Evolutionary conservation across 2,329 filamentous ascomycete genomes (phyloP).

Genomic region (Alternaria atra): DNA sequence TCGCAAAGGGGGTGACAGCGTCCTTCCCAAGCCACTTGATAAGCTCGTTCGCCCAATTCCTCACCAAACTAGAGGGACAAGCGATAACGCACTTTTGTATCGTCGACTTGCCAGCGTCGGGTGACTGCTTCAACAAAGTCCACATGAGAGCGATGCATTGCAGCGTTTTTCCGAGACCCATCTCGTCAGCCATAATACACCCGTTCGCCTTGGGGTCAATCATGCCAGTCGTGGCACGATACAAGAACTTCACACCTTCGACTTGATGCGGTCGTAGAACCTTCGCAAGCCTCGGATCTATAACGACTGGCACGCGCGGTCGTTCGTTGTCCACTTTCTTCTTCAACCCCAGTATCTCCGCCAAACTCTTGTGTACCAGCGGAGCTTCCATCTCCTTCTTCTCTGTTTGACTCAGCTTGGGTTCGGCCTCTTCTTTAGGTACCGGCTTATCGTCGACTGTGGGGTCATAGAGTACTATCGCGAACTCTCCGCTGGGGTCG

Average conservation of each 20-base stretch:
- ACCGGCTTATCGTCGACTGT: constrained; percentile 85
- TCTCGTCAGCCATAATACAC: constrained; percentile 99
- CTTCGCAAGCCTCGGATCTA: constrained; percentile 88
- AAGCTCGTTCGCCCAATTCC: constrained; percentile 98
- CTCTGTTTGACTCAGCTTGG: constrained; percentile 57
- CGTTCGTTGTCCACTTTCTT: constrained; percentile 85
- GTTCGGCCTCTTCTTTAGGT: constrained; percentile 56
- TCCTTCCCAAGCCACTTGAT: constrained; percentile 95
- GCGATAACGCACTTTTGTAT: constrained; percentile 98
- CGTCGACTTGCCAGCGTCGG: constrained; percentile 89
- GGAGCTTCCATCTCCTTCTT: constrained; percentile 73
- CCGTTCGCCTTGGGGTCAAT: constrained; percentile 93
- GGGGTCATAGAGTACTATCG: constrained; percentile 94
- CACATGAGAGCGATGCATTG: constrained; percentile 97
- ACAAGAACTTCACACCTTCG: constrained; percentile 97
- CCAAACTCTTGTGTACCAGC: constrained; percentile 90
- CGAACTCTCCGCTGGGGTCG: constrained; percentile 93
- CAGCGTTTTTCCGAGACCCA: constrained; percentile 96
- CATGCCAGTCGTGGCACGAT: constrained; percentile 92
- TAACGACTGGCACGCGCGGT: constrained; percentile 94
- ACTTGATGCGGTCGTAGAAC: constrained; percentile 95
- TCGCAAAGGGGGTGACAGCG: constrained; percentile 90
- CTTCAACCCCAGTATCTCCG: constrained; percentile 93
- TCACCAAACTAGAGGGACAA: constrained; percentile 93
- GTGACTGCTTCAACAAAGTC: constrained; percentile 95